Percentiles rank a stretch among this genome's conserved stretches.
phyloP scores from a whole-genome alignment of 306 rosid genomes.

The Glycine latifolia region DNA sequence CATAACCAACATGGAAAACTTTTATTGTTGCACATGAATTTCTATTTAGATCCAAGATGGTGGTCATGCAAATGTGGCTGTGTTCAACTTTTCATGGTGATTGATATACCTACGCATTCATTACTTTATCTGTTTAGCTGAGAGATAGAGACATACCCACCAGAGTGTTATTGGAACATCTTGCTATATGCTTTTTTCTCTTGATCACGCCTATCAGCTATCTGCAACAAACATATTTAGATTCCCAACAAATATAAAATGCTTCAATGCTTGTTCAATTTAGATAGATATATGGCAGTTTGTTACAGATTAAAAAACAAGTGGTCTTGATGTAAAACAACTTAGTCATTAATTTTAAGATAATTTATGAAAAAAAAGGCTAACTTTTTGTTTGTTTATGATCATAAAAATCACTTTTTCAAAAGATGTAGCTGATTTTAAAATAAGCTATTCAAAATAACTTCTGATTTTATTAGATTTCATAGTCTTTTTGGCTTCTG shows the following conservation, averaged over 20 bases:
- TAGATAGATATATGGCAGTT: neutral
- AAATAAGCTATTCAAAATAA: too few relatives aligned
- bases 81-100: too few relatives aligned
- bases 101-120: neutral
- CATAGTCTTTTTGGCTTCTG: neutral
- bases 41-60: too few relatives aligned
- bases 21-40: too few relatives aligned
- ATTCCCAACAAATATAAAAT: neutral
- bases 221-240: conserved; percentile 53
- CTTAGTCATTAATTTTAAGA: neutral
- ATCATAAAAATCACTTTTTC: too few relatives aligned
- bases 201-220: conserved; percentile 73
- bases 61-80: too few relatives aligned
- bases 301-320: neutral
- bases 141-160: conserved; percentile 39
- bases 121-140: neutral
- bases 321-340: neutral
- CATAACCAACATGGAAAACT: too few relatives aligned
- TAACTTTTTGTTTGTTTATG: neutral
- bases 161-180: conserved; percentile 76
- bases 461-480: neutral
- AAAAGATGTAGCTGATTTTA: too few relatives aligned
- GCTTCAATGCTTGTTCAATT: conserved; percentile 19
- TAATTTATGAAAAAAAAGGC: too few relatives aligned
- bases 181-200: conserved; percentile 82